Evolutionary conservation across 139 green algal species (phyloP).

Genomic region (Chlorella sp.): DNA sequence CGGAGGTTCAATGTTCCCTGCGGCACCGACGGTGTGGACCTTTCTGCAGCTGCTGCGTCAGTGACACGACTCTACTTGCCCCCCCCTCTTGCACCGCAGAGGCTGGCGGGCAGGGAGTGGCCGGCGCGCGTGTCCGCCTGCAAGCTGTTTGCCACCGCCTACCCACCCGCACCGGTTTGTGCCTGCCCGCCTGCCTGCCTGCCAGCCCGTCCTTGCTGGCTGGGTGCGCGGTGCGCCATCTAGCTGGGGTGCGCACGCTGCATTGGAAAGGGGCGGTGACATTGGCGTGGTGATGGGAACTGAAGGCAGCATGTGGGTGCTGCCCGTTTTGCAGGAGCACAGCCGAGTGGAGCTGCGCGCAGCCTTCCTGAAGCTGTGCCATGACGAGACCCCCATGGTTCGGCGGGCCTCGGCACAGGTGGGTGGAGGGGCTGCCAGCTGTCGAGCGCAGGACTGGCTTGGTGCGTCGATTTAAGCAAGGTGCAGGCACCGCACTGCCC

Average conservation of each 20-base stretch:
- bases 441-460: not conserved
- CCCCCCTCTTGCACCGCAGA: slow-evolving; percentile 61
- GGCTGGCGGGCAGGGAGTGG: slow-evolving; percentile 94
- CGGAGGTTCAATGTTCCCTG: no score
- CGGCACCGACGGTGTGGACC: no score
- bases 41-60: not conserved
- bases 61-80: not conserved
- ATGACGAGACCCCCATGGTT: slow-evolving; percentile 99
- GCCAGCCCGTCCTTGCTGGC: not conserved
- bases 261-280: not conserved
- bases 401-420: slow-evolving; percentile 78
- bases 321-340: slow-evolving; percentile 11
- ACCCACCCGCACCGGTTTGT: slow-evolving; percentile 53
- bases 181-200: not conserved
- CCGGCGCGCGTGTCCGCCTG: slow-evolving; percentile 93
- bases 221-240: not conserved
- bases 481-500: not conserved
- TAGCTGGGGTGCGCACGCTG: not conserved
- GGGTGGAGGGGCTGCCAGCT: not conserved
- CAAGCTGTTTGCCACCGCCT: slow-evolving; percentile 90
- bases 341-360: slow-evolving; percentile 76
- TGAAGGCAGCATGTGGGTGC: not conserved
- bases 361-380: slow-evolving; percentile 84
- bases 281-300: not conserved
- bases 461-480: not conserved